Conservation (phyloP, 78 protist genomes). For the Speleostelium caveatum region DNA sequence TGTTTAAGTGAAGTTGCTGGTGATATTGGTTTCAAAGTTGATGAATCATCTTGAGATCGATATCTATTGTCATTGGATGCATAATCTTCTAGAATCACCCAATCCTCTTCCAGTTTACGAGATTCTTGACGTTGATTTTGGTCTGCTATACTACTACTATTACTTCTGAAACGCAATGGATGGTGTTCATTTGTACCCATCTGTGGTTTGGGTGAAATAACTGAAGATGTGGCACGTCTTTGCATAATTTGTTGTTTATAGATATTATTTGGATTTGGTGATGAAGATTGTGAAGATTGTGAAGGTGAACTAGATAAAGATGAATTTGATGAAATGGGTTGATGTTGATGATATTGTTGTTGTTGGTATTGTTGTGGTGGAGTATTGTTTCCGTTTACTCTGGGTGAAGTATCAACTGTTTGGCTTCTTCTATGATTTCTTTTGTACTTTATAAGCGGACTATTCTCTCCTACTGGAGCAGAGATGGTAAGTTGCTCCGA, state of each 20-base stretch:
- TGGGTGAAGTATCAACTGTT: constrained; percentile 63
- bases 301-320: constrained; percentile 9
- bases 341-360: not conserved
- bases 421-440: constrained; percentile 71
- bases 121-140: constrained; percentile 52
- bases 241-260: constrained; percentile 5
- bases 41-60: not conserved
- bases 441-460: constrained; percentile 69
- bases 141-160: constrained; percentile 60
- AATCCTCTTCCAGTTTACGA: constrained; percentile 18
- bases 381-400: not conserved
- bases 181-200: not conserved
- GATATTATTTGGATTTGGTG: constrained; percentile 8
- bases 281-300: constrained; percentile 26
- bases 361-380: constrained; percentile 18
- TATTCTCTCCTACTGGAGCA: constrained; percentile 63
- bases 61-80: not conserved
- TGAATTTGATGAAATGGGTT: not conserved
- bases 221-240: constrained; percentile 63
- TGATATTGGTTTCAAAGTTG: not conserved
- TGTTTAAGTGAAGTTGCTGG: constrained; percentile 1
- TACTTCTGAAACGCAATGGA: constrained; percentile 49
- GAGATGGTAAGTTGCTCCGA: constrained; percentile 47
- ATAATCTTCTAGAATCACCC: constrained; percentile 73
- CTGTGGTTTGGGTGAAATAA: not conserved